These are phyloP conservation scores for Elasticomyces elasticus DNA, from an alignment of 495 filamentous ascomycete genomes.

Conservation along the genomic window DNA sequence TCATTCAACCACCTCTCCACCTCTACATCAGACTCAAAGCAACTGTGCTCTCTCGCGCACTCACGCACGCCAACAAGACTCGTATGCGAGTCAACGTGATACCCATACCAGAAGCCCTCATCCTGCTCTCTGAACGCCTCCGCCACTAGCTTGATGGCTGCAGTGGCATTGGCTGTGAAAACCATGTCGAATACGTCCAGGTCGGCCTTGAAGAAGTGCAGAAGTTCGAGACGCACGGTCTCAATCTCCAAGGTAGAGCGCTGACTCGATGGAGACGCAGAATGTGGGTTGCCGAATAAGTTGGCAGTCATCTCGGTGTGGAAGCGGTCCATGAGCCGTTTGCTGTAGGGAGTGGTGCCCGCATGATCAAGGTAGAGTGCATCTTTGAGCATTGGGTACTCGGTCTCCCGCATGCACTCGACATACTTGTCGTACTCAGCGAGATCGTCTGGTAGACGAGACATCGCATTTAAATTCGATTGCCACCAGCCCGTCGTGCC, in stretches of 20 bases:
- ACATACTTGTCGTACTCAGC: conserved; percentile 53
- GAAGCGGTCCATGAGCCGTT: conserved; percentile 71
- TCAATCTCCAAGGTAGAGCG: conserved; percentile 64
- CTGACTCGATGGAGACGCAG: conserved; percentile 71
- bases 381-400: conserved; percentile 68
- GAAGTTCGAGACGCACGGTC: conserved; percentile 57
- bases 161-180: conserved; percentile 88
- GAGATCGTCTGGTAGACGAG: not conserved
- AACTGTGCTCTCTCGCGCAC: conserved; percentile 51
- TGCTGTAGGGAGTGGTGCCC: conserved; percentile 71
- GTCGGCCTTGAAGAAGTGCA: conserved; percentile 76
- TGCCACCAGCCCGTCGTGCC: not conserved
- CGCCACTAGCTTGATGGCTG: conserved; percentile 74
- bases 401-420: conserved; percentile 54
- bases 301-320: conserved; percentile 62
- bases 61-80: conserved; percentile 79
- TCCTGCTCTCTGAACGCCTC: conserved; percentile 55
- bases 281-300: conserved; percentile 88
- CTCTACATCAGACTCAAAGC: conserved; percentile 55
- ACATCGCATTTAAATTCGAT: too few species aligned
- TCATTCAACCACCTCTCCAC: conserved; percentile 54
- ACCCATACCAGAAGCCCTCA: conserved; percentile 67
- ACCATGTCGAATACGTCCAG: conserved; percentile 77
- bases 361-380: conserved; percentile 88
- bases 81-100: conserved; percentile 79